Evolutionary conservation across 2,329 filamentous ascomycete genomes (phyloP), one percentile per base, ranked within the genome.

Genomic region (Alternaria brassicae): DNA sequence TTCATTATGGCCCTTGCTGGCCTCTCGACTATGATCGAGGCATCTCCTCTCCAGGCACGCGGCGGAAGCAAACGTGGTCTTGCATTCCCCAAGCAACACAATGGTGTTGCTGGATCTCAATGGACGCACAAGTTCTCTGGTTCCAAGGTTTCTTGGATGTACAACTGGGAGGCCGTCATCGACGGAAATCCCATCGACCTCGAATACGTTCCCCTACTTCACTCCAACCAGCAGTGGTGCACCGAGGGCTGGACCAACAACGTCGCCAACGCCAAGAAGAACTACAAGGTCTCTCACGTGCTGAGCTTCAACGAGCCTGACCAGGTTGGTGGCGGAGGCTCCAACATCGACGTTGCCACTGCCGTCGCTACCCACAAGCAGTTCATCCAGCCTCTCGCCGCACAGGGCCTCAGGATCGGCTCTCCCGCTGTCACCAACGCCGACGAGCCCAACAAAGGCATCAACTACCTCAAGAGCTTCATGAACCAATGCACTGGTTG

Each of bases 91-190:
- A 72, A 70, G 51, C 55, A 69, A 37, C 57, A 71, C 66, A 64
- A 67, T 9, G 66, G 68, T 28, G 55, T 61, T 49, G 37, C 68
- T 40, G 69, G 69, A 47, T 69, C 69, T 25, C 52, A 57, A 8
- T 72, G 61, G 53, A 72, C 69, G 5, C 63, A 66, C 8, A 42
- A 62, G 25, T 72, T 74, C 57, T 45, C 62, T 15, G 56, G 49
- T 52, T 49, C 62, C 25, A 62, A 83, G 59, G 80, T 86, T 69
- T 75, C 77, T 23, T 91, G 89, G 89, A 83, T 80, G 51, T 90
- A 90, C 81, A 89, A 91, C 83, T 92, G 89, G 89, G 86, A 80
- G 54, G 71, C 69, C 9, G 65, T 68, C 53, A 82, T 83, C 45
- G 69, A 69, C 17, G 74, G 82, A 41, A 72, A 78, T 47, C 78